Evolutionary conservation across 768 basidiomycete species (phyloP), one percentile per base, ranked within the genome.

Genomic region (Amanita subjunquillea): DNA sequence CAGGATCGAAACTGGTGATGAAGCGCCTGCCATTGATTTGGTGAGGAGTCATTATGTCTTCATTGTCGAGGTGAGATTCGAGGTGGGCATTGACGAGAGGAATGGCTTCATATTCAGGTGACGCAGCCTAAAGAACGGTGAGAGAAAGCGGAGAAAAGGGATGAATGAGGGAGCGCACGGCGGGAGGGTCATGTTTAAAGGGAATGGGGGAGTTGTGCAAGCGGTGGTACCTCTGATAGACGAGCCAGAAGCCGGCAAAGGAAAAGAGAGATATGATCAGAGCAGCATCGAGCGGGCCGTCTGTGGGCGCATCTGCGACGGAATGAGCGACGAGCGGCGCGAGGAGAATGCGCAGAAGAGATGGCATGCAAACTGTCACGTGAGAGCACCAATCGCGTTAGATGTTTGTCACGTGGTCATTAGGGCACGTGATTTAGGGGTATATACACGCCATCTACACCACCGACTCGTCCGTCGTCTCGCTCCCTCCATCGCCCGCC

Each of bases 1-100:
- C 83, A 12, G 95, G 95, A 66, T 97, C 95, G 59, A 81, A 98
- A 63, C 85, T 84, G 2, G 95, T 98, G 55, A 97, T 86, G 62
- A 87, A 91, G 39, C 80, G 74, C 43, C 79, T 71, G 38, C 72
- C 73, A 1, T 69, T 63, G 29, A 76, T 63, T 10, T 66, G 62
- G 41, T 74, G 61, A 1, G 72, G 62, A 3, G 84, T 81, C 36
- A 77, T 68, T 30, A 92, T 70, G 8, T 75, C 74, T 1, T 70
- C 65, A 56, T 79, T 72, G 6, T 70, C 68, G 38, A 76, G 64
- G 64, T 94, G 91, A 3, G 87, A 83, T 55, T 75, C 72, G 41
- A 92, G 72, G 48, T 71, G 69, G 5, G 90, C 77, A 20, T 82
- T 70, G 13, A 63, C 62, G 50, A 93, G 80, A 39, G 72, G 67